Conservation (phyloP, 192 early-diverging fungal species). For the Spizellomyces punctatus region DNA sequence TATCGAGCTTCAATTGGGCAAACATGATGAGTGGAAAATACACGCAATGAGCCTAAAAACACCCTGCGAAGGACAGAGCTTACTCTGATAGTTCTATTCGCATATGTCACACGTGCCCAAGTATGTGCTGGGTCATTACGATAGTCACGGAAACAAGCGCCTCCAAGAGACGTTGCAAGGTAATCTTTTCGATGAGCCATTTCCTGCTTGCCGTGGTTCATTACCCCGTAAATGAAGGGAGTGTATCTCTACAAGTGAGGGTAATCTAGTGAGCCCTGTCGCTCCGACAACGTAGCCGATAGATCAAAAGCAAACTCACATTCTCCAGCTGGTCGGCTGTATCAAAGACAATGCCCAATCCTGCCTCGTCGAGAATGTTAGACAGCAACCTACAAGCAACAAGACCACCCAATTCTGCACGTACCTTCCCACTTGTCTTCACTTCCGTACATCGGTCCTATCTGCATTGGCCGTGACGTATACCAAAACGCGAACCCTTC, state of each 20-base stretch:
- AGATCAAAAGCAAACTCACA: slow-evolving; percentile 15
- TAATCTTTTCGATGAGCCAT: slow-evolving; percentile 50
- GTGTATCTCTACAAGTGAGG: slow-evolving; percentile 39
- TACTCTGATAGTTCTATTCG: slow-evolving; percentile 52
- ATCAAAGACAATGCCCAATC: slow-evolving; percentile 66
- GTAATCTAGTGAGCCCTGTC: background rate
- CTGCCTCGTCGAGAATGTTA: slow-evolving; percentile 22
- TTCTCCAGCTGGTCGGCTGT: slow-evolving; percentile 41
- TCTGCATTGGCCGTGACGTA: slow-evolving; percentile 49
- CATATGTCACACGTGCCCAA: slow-evolving; percentile 63
- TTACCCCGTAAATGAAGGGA: slow-evolving; percentile 58
- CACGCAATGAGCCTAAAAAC: background rate
- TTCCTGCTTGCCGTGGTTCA: slow-evolving; percentile 66
- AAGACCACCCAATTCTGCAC: background rate
- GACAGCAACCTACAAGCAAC: background rate
- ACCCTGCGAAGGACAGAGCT: background rate
- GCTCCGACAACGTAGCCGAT: background rate
- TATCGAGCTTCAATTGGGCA: slow-evolving; percentile 18
- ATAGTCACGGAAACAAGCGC: slow-evolving; percentile 67
- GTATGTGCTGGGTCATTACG: slow-evolving; percentile 62
- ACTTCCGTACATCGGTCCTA: slow-evolving; percentile 66
- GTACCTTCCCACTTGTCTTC: slow-evolving; percentile 66
- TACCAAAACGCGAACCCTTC: slow-evolving; percentile 86
- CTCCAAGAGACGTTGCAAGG: slow-evolving; percentile 24
- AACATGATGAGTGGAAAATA: background rate